Conservation (phyloP, 2,329 filamentous ascomycete genomes). For the Ophiostoma himal-ulmi region DNA sequence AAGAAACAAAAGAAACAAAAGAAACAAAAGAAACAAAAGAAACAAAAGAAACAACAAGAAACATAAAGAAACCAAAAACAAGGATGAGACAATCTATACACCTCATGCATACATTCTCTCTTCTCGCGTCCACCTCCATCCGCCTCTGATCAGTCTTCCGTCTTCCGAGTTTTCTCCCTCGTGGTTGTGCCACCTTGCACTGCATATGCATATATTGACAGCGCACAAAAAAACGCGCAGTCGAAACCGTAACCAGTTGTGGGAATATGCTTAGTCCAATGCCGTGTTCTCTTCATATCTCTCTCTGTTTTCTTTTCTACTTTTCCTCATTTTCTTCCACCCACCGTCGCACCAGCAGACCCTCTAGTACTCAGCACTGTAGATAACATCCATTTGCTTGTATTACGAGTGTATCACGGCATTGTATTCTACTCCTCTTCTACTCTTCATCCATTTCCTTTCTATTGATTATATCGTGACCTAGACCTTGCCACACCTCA, state of each 20-base stretch:
- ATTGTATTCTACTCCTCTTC: neutral
- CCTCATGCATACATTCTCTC: neutral
- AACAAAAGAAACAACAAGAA: too few species aligned
- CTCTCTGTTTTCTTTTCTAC: neutral
- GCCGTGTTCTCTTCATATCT: neutral
- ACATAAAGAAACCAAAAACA: too few species aligned
- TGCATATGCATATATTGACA: conserved; percentile 2
- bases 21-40: too few species aligned
- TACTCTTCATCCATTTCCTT: neutral
- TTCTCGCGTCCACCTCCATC: neutral
- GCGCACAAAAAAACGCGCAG: conserved; percentile 4
- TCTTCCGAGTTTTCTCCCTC: neutral
- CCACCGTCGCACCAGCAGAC: neutral
- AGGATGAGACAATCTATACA: neutral
- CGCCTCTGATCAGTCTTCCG: neutral
- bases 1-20: too few species aligned
- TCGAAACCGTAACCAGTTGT: neutral
- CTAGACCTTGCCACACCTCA: neutral
- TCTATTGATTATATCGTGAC: neutral
- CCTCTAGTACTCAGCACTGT: too few species aligned
- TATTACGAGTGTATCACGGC: neutral
- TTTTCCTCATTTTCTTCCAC: neutral
- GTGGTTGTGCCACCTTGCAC: conserved; percentile 10
- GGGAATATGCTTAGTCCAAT: neutral
- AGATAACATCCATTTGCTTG: neutral